A percentile compares a stretch with the other conserved stretches of the same genome.
phyloP scores from a whole-genome alignment of 768 basidiomycete species.

The Lactarius sp. region DNA sequence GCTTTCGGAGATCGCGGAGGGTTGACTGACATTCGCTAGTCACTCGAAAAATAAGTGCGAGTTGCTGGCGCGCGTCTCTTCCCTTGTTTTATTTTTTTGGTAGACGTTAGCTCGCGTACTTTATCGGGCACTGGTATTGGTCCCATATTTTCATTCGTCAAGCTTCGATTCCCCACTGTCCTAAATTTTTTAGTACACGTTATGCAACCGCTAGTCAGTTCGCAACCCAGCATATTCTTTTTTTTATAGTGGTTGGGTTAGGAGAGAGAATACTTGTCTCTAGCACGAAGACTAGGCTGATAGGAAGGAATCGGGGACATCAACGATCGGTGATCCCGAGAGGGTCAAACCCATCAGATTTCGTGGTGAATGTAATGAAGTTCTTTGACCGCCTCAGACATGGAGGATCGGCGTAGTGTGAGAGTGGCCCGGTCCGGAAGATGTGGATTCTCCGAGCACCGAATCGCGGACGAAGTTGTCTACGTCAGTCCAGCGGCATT shows the following conservation, averaged over 20 bases:
- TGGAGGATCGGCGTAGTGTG: too few relatives aligned
- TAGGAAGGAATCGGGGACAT: not conserved
- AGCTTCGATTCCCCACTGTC: not conserved
- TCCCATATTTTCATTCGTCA: too few relatives aligned
- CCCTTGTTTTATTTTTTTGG: not conserved
- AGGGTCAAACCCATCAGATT: not conserved
- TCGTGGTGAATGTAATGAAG: not conserved
- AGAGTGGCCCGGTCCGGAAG: not conserved
- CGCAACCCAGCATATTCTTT: not conserved
- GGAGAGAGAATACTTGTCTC: not conserved
- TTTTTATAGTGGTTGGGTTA: not conserved
- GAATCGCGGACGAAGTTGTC: not conserved
- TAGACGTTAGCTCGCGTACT: too few relatives aligned
- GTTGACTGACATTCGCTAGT: not conserved
- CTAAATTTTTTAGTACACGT: not conserved
- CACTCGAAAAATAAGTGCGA: not conserved
- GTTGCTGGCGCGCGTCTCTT: not conserved
- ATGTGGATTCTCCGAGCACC: not conserved
- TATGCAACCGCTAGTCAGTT: not conserved
- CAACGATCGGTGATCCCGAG: not conserved
- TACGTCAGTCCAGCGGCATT: not conserved
- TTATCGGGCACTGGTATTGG: not conserved
- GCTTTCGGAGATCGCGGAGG: conserved; percentile 43
- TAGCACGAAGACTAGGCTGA: not conserved
- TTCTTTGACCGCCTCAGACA: too few relatives aligned